Conservation (phyloP, 768 basidiomycete species). For the Mycena galopus region DNA sequence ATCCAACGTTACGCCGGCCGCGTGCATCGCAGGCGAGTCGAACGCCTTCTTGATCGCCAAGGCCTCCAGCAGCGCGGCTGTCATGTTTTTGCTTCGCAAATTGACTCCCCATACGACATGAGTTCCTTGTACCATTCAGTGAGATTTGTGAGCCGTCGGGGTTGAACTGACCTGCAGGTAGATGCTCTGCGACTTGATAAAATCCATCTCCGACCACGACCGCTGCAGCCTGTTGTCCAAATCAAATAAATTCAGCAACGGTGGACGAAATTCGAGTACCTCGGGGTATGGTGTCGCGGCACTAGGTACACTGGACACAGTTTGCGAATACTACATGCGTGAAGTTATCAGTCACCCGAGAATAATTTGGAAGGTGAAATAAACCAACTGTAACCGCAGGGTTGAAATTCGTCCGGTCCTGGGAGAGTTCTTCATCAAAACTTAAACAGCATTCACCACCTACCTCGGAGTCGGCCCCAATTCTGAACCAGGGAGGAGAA, state of each 20-base stretch:
- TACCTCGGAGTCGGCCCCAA: conserved; percentile 48
- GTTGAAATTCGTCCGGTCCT: conserved; percentile 57
- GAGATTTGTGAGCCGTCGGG: neutral
- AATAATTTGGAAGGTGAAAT: no score
- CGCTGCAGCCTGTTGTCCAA: conserved; percentile 47
- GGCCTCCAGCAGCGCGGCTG: conserved; percentile 49
- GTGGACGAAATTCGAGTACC: neutral
- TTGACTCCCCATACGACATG: conserved; percentile 63
- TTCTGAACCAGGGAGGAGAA: conserved; percentile 54
- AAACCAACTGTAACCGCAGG: conserved; percentile 48
- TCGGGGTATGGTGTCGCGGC: conserved; percentile 58
- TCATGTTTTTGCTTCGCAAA: conserved; percentile 51
- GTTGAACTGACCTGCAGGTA: conserved; percentile 48
- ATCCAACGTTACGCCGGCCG: conserved; percentile 48
- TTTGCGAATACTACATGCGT: conserved; percentile 48
- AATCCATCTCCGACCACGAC: conserved; percentile 58
- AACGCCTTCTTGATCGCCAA: conserved; percentile 51
- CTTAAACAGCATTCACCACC: neutral
- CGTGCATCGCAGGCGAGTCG: conserved; percentile 41
- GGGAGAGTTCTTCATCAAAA: neutral
- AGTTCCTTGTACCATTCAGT: conserved; percentile 45
- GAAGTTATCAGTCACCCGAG: neutral
- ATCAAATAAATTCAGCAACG: neutral
- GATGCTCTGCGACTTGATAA: conserved; percentile 53
- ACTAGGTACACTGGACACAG: conserved; percentile 52